Evolutionary conservation across 495 filamentous ascomycete genomes (phyloP).

Genomic region (Hypoxylon lienhwacheense): DNA sequence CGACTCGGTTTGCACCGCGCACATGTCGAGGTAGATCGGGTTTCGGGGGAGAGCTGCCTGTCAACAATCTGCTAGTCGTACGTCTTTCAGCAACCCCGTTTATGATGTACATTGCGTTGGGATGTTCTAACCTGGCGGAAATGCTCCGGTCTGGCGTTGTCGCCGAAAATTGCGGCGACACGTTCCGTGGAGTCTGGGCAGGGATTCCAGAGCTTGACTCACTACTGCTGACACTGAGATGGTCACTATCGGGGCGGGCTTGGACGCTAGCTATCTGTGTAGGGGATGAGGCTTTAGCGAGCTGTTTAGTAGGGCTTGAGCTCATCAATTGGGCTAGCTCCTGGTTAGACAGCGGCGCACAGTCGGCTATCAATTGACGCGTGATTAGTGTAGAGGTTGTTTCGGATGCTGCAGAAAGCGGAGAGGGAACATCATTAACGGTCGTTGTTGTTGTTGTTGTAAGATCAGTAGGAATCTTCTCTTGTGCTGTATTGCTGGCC

Average conservation of each 20-base stretch:
- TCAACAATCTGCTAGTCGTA: conserved; percentile 8
- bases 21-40: too few relatives aligned
- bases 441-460: not conserved
- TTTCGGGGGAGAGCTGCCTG: not conserved
- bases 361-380: conserved; percentile 11
- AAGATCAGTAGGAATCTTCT: not conserved
- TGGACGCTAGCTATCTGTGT: not conserved
- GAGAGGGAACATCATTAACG: not conserved
- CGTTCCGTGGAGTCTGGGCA: not conserved
- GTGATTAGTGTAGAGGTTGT: conserved; percentile 22
- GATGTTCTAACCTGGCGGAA: conserved; percentile 1
- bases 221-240: conserved; percentile 2
- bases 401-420: conserved; percentile 14
- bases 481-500: not conserved
- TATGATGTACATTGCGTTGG: not conserved
- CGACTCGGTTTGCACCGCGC: not conserved
- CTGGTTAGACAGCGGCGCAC: conserved; percentile 15
- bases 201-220: conserved; percentile 17
- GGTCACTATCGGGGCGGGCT: not conserved
- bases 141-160: not conserved
- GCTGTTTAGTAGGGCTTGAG: conserved; percentile 5
- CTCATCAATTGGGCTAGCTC: conserved; percentile 15
- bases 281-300: not conserved
- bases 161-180: not conserved
- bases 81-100: conserved; percentile 9